Evolutionary conservation across 176 grass and related monocot genomes (phyloP).

Genomic region (Carex scoparia): DNA sequence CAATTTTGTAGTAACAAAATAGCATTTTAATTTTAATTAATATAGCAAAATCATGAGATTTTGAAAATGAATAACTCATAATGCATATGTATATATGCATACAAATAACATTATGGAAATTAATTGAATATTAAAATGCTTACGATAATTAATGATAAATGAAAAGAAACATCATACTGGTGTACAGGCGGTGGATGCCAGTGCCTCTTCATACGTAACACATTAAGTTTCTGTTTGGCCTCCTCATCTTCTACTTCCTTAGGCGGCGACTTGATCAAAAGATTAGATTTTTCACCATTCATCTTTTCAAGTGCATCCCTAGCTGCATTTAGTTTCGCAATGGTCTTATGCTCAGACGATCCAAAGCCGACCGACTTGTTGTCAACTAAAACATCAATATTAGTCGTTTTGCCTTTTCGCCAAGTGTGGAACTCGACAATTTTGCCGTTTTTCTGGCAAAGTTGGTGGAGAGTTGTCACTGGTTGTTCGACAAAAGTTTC

Average conservation of each 20-base stretch:
- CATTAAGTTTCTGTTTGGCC: conserved; percentile 16
- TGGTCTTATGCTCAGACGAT: too few relatives aligned
- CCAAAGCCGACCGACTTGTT: too few relatives aligned
- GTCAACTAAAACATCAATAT: too few relatives aligned
- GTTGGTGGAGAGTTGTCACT: conserved; percentile 41
- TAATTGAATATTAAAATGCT: background rate
- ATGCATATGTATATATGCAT: too few relatives aligned
- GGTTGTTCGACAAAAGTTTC: conserved; percentile 72
- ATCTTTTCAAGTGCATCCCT: too few relatives aligned
- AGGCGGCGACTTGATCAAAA: too few relatives aligned
- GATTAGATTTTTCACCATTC: too few relatives aligned
- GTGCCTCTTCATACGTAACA: conserved; percentile 43
- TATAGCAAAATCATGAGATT: too few relatives aligned
- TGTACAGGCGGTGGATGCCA: conserved; percentile 47
- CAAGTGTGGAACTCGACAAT: conserved; percentile 37
- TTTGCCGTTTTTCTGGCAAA: conserved; percentile 63
- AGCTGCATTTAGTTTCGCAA: too few relatives aligned
- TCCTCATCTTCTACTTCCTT: too few relatives aligned
- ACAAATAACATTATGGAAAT: background rate
- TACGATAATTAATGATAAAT: background rate
- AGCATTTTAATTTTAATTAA: too few relatives aligned
- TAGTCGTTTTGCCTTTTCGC: background rate
- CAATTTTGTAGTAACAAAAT: too few relatives aligned
- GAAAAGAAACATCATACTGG: conserved; percentile 48
- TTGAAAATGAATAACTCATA: background rate